Percentiles rank a stretch among this genome's conserved stretches.
Evolutionary conservation across 805 yeast genomes (phyloP).

Genomic region (Cyberlindnera galapagoensis): DNA sequence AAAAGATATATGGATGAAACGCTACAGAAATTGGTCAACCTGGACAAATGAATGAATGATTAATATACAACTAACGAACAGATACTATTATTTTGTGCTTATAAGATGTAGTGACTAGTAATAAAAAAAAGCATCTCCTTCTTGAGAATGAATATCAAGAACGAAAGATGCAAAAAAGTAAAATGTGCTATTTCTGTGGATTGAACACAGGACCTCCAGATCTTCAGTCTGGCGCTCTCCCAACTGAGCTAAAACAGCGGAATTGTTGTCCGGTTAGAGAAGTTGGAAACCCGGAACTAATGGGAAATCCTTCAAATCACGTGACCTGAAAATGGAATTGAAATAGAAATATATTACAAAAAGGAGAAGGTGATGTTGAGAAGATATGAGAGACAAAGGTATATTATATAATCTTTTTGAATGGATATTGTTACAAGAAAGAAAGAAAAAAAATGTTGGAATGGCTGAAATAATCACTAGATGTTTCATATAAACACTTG

Average conservation of each 20-base stretch:
- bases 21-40: conserved; percentile 6
- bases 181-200: conserved; percentile 55
- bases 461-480: no score
- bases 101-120: not conserved
- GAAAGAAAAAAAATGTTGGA: no score
- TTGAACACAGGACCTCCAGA: conserved; percentile 81
- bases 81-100: not conserved
- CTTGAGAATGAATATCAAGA: not conserved
- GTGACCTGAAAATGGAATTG: no score
- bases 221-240: conserved; percentile 30
- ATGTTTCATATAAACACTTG: no score
- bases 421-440: no score
- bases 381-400: no score
- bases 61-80: not conserved
- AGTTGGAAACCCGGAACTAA: not conserved
- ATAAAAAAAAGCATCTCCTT: no score
- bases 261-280: not conserved
- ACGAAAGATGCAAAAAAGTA: conserved; percentile 5
- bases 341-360: no score
- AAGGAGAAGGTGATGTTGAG: no score
- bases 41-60: not conserved
- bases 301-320: no score
- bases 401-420: no score
- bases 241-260: conserved; percentile 26
- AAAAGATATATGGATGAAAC: conserved; percentile 15